Evolutionary conservation across 257 asterid genomes (phyloP).

Genomic region (Prunella vulgaris): DNA sequence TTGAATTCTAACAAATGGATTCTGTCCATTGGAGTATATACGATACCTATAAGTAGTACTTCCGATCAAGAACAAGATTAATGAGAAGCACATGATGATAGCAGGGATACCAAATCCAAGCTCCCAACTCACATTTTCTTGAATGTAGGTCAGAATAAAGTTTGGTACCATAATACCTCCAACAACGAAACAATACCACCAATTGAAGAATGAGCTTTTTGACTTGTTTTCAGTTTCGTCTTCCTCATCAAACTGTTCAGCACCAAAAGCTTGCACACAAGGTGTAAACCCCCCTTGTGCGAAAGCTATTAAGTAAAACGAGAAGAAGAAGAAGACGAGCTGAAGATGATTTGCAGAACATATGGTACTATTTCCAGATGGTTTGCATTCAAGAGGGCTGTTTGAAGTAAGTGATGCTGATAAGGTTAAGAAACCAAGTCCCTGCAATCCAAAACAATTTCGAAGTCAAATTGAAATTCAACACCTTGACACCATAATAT

Average conservation of each 20-base stretch:
- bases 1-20: conserved; percentile 28
- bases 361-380: no score
- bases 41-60: conserved; percentile 29
- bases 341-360: no score
- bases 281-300: conserved; percentile 61
- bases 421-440: conserved; percentile 36
- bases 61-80: conserved; percentile 32
- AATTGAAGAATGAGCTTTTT: conserved; percentile 53
- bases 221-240: conserved; percentile 35
- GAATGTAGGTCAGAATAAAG: conserved; percentile 38
- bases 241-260: conserved; percentile 43
- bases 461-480: background rate
- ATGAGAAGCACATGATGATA: conserved; percentile 37
- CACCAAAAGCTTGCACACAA: conserved; percentile 54
- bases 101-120: conserved; percentile 64
- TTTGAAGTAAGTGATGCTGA: conserved; percentile 35
- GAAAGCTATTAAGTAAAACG: conserved; percentile 36
- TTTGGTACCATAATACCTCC: conserved; percentile 27
- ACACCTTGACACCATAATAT: background rate
- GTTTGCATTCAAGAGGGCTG: conserved; percentile 19
- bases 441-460: conserved; percentile 24
- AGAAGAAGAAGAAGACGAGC: conserved; percentile 38
- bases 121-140: conserved; percentile 55
- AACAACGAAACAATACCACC: conserved; percentile 41
- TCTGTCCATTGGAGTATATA: conserved; percentile 2